Evolutionary conservation across 179 eudicot species (phyloP).

Genomic region (Pouteria campechiana): DNA sequence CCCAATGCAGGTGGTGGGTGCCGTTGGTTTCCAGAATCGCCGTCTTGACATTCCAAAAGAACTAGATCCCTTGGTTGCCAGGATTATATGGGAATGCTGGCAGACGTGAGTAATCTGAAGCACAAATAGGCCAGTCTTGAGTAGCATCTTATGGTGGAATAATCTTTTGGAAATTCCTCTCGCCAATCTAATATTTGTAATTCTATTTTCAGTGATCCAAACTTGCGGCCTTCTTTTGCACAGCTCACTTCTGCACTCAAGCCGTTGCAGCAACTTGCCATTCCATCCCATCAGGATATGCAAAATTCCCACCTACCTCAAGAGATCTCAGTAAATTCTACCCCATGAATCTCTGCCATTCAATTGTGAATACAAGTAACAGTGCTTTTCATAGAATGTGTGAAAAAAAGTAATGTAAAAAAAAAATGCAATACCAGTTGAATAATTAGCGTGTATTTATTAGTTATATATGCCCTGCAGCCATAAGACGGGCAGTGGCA

Average conservation of each 20-base stretch:
- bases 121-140: too few species aligned
- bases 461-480: too few species aligned
- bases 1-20: slow-evolving; percentile 99
- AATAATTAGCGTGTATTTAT: too few species aligned
- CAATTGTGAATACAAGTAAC: slow-evolving; percentile 23
- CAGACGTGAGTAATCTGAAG: slow-evolving; percentile 91
- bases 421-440: too few species aligned
- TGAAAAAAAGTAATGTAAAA: too few species aligned
- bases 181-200: not conserved
- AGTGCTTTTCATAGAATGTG: too few species aligned
- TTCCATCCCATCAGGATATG: slow-evolving; percentile 41
- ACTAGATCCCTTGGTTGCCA: slow-evolving; percentile 80
- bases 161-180: not conserved
- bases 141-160: not conserved
- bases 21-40: slow-evolving; percentile 95
- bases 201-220: slow-evolving; percentile 58
- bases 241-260: slow-evolving; percentile 73
- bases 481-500: too few species aligned
- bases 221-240: slow-evolving; percentile 82
- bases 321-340: slow-evolving; percentile 51
- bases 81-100: slow-evolving; percentile 96
- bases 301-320: slow-evolving; percentile 27
- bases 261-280: slow-evolving; percentile 65
- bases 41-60: slow-evolving; percentile 93
- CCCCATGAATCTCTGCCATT: slow-evolving; percentile 23